phyloP scores from a whole-genome alignment of 805 yeast species.

The Saccharomycopsis sp. region DNA sequence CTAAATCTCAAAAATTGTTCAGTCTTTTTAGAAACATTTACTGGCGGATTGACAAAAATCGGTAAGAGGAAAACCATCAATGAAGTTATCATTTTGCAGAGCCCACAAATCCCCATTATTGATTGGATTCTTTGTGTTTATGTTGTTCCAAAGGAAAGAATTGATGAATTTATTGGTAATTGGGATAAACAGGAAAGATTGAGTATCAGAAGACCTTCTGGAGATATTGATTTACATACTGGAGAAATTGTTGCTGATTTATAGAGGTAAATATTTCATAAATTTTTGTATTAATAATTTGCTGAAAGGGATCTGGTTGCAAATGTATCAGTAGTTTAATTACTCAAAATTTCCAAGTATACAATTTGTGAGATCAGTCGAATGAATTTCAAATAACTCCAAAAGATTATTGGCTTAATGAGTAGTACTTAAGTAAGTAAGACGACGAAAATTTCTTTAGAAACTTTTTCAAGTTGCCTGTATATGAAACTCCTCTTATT shows the following conservation, averaged over 20 bases:
- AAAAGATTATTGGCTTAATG: too few species aligned
- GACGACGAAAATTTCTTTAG: too few species aligned
- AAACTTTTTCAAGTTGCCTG: too few species aligned
- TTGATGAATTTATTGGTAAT: slow-evolving; percentile 3
- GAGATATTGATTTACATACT: not conserved
- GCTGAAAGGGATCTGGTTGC: not conserved
- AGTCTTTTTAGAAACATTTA: slow-evolving; percentile 69
- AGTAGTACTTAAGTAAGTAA: too few species aligned
- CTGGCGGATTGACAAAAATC: slow-evolving; percentile 78
- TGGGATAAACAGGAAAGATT: slow-evolving; percentile 10
- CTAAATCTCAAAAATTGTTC: slow-evolving; percentile 31
- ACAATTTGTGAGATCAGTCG: not conserved
- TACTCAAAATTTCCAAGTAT: not conserved
- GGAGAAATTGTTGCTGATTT: not conserved
- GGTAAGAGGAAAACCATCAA: slow-evolving; percentile 67
- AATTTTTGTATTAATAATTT: not conserved
- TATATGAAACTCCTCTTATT: too few species aligned
- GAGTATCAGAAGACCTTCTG: not conserved
- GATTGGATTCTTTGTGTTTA: slow-evolving; percentile 65
- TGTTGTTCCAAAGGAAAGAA: slow-evolving; percentile 56
- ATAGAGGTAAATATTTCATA: not conserved
- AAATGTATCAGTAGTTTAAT: not conserved
- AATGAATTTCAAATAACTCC: not conserved
- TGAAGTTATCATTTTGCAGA: slow-evolving; percentile 49
- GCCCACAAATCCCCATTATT: slow-evolving; percentile 64